These are phyloP conservation scores for Chalaropsis thielavioides DNA, from an alignment of 2,329 filamentous ascomycete species.

Conservation along the genomic window DNA sequence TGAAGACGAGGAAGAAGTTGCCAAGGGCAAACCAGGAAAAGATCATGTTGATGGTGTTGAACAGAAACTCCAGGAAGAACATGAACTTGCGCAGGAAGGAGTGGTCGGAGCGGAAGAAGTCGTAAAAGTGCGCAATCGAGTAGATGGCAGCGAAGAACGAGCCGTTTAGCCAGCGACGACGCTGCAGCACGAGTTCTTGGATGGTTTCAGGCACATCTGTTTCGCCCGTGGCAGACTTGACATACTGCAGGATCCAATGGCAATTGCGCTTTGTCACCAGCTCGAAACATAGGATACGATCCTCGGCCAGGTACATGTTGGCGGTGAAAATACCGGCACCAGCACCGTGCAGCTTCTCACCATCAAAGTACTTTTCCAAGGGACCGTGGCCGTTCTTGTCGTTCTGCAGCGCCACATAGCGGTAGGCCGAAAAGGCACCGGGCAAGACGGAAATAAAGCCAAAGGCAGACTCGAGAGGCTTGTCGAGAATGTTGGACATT, in stretches of 20 bases:
- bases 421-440: constrained; percentile 96
- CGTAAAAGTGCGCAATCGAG: constrained; percentile 84
- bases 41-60: constrained; percentile 91
- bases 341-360: constrained; percentile 87
- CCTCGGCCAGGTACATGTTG: constrained; percentile 98
- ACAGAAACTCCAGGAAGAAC: constrained; percentile 84
- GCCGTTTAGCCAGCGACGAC: constrained; percentile 93
- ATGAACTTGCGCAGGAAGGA: constrained; percentile 73
- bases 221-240: constrained; percentile 93
- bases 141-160: constrained; percentile 98
- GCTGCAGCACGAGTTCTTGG: constrained; percentile 87
- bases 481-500: constrained; percentile 98
- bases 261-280: constrained; percentile 95
- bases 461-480: constrained; percentile 91
- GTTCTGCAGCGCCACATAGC: constrained; percentile 87
- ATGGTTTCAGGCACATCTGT: constrained; percentile 93
- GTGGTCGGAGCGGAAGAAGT: constrained; percentile 89
- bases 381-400: constrained; percentile 90
- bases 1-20: constrained; percentile 98
- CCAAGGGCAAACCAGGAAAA: constrained; percentile 98
- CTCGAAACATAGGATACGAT: constrained; percentile 97
- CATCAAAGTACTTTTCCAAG: constrained; percentile 90
- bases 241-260: constrained; percentile 94
- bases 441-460: constrained; percentile 95
- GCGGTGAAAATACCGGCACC: constrained; percentile 92